phyloP scores from a whole-genome alignment of 2,329 filamentous ascomycete species.

The Penicillium sp. region DNA sequence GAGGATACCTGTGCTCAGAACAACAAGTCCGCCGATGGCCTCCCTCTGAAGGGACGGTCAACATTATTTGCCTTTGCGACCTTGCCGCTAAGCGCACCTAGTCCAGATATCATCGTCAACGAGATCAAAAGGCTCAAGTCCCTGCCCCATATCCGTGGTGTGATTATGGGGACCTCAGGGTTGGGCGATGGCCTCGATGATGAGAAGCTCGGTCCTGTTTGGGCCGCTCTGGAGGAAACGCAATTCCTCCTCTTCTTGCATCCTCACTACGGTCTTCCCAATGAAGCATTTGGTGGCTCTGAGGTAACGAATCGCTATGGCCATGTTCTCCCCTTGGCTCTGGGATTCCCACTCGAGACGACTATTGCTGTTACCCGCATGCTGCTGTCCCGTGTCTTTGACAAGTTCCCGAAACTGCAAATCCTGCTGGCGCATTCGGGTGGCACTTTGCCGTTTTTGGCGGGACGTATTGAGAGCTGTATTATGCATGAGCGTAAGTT shows the following conservation, averaged over 20 bases:
- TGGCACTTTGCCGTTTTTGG: constrained; percentile 83
- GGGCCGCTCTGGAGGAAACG: constrained; percentile 65
- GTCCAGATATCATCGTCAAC: constrained; percentile 56
- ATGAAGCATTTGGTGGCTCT: constrained; percentile 76
- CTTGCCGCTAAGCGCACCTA: constrained; percentile 70
- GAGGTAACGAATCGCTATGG: constrained; percentile 70
- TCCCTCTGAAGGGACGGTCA: constrained; percentile 51
- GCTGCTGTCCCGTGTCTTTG: constrained; percentile 83
- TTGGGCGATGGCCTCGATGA: constrained; percentile 81
- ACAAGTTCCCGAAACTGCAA: constrained; percentile 65
- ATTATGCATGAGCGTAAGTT: constrained; percentile 78
- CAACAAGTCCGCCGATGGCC: constrained; percentile 26
- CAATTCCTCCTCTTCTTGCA: constrained; percentile 76
- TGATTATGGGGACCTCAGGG: constrained; percentile 83
- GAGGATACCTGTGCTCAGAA: constrained; percentile 64
- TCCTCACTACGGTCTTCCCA: constrained; percentile 85
- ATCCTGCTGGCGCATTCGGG: constrained; percentile 86
- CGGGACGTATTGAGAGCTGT: constrained; percentile 84
- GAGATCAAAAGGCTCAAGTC: constrained; percentile 63
- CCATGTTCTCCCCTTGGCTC: constrained; percentile 78
- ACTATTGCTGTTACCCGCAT: constrained; percentile 86
- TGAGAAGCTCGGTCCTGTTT: constrained; percentile 67
- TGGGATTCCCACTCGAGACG: constrained; percentile 90
- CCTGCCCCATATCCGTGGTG: constrained; percentile 71
- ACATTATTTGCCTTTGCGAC: constrained; percentile 80